Evolutionary conservation across 225 moss, liverwort and hornwort genomes (phyloP).

Genomic region (Marchantia polymorpha): DNA sequence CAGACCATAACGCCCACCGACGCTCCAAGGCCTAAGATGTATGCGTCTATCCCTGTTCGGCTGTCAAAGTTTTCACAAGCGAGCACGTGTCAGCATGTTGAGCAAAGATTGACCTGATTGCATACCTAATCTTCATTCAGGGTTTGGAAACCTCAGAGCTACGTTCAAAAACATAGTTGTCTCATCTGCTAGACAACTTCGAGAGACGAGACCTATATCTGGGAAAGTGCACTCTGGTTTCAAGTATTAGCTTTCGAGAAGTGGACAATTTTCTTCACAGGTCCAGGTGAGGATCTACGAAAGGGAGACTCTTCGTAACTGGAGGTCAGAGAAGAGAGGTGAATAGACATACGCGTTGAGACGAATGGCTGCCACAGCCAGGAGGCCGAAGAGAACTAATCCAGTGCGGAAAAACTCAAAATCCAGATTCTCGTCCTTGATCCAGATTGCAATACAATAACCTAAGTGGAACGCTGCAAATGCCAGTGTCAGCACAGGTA

Average conservation of each 20-base stretch:
- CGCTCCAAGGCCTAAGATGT: slow-evolving; percentile 77
- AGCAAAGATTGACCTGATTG: neutral
- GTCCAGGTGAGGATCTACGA: neutral
- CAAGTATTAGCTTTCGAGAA: neutral
- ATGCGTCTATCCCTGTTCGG: slow-evolving; percentile 79
- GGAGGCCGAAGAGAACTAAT: slow-evolving; percentile 61
- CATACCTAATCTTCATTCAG: neutral
- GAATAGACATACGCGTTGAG: slow-evolving; percentile 55
- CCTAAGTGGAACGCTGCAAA: slow-evolving; percentile 83
- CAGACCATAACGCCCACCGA: slow-evolving; percentile 84
- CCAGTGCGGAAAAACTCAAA: slow-evolving; percentile 73
- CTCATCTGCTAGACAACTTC: no score
- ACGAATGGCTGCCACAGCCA: slow-evolving; percentile 67
- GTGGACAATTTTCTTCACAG: neutral
- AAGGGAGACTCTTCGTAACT: neutral
- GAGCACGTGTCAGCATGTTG: slow-evolving; percentile 1
- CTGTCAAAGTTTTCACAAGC: slow-evolving; percentile 37
- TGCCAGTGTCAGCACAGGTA: slow-evolving; percentile 68
- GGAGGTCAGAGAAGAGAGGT: neutral
- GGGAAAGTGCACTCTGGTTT: neutral
- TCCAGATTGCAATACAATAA: slow-evolving; percentile 82
- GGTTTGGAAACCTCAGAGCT: no score
- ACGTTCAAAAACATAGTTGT: no score
- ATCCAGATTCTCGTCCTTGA: slow-evolving; percentile 71
- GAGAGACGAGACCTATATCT: neutral